Evolutionary conservation across 2,329 filamentous ascomycete species (phyloP).

Genomic region (Emericellopsis cladophorae): DNA sequence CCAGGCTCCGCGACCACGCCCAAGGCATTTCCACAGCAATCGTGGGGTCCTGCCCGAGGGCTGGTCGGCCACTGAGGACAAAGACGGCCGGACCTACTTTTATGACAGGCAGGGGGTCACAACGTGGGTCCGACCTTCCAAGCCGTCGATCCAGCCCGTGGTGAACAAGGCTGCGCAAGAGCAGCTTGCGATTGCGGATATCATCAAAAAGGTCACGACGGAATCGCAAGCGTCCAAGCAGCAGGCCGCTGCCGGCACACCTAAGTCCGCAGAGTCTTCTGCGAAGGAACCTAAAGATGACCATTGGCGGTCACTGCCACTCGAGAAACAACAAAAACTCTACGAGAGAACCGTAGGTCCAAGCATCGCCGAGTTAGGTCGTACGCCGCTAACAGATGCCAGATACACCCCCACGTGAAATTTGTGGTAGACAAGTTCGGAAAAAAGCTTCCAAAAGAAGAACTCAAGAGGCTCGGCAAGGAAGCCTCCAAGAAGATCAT

Average conservation of each 20-base stretch:
- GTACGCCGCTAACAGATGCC: slow-evolving; percentile 6
- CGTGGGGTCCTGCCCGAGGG: slow-evolving; percentile 50
- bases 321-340: slow-evolving; percentile 87
- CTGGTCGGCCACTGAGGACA: slow-evolving; percentile 69
- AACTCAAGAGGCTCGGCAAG: slow-evolving; percentile 49
- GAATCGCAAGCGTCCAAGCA: slow-evolving; percentile 35
- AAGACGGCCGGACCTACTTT: slow-evolving; percentile 67
- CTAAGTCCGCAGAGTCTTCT: slow-evolving; percentile 36
- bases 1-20: slow-evolving; percentile 29
- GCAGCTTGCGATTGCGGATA: slow-evolving; percentile 67
- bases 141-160: slow-evolving; percentile 50
- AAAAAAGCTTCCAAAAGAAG: slow-evolving; percentile 73
- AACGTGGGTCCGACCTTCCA: slow-evolving; percentile 70
- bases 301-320: slow-evolving; percentile 55
- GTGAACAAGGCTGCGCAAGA: slow-evolving; percentile 47
- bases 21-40: slow-evolving; percentile 33
- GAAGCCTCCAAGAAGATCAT: slow-evolving; percentile 80
- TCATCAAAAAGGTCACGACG: slow-evolving; percentile 75
- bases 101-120: slow-evolving; percentile 68
- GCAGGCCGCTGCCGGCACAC: slow-evolving; percentile 46
- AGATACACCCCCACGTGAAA: slow-evolving; percentile 79
- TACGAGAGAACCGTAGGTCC: slow-evolving; percentile 80
- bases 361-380: background rate
- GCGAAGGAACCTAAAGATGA: slow-evolving; percentile 47
- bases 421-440: slow-evolving; percentile 79